phyloP scores from a whole-genome alignment of 306 rosid species.

The Fagus crenata region DNA sequence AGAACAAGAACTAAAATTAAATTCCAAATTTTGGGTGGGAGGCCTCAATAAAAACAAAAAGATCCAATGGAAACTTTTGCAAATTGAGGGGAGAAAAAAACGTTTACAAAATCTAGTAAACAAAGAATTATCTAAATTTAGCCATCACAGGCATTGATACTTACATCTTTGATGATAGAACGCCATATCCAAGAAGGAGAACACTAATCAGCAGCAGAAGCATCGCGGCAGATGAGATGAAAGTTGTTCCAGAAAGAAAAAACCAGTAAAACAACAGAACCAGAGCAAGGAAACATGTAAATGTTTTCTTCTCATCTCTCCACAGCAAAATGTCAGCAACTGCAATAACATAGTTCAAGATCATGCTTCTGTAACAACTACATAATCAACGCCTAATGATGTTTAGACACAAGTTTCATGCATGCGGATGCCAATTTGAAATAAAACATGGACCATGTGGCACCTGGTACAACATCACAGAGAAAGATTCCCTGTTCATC shows the following conservation, averaged over 20 bases:
- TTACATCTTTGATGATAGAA: slow-evolving; percentile 60
- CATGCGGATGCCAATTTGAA: neutral
- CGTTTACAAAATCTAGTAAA: slow-evolving; percentile 7
- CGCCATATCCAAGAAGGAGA: slow-evolving; percentile 56
- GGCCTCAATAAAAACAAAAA: neutral
- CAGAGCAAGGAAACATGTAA: slow-evolving; percentile 55
- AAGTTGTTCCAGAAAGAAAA: slow-evolving; percentile 68
- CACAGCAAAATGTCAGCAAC: slow-evolving; percentile 84
- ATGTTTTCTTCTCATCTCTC: slow-evolving; percentile 84
- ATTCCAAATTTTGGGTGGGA: neutral
- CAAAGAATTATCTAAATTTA: slow-evolving; percentile 15
- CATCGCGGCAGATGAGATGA: slow-evolving; percentile 53
- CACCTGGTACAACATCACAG: neutral
- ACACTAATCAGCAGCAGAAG: slow-evolving; percentile 52
- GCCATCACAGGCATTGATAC: slow-evolving; percentile 34
- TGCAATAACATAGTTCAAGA: slow-evolving; percentile 48
- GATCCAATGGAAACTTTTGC: slow-evolving; percentile 1
- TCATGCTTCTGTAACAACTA: slow-evolving; percentile 27
- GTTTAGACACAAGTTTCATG: neutral
- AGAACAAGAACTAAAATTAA: slow-evolving; percentile 7
- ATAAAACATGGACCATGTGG: neutral
- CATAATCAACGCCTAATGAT: slow-evolving; percentile 5
- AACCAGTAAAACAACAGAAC: slow-evolving; percentile 72
- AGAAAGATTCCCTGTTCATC: neutral
- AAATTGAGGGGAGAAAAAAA: neutral